These are phyloP conservation scores for Penicillium lividum DNA, from an alignment of 495 filamentous ascomycete genomes.

Conservation along the genomic window DNA sequence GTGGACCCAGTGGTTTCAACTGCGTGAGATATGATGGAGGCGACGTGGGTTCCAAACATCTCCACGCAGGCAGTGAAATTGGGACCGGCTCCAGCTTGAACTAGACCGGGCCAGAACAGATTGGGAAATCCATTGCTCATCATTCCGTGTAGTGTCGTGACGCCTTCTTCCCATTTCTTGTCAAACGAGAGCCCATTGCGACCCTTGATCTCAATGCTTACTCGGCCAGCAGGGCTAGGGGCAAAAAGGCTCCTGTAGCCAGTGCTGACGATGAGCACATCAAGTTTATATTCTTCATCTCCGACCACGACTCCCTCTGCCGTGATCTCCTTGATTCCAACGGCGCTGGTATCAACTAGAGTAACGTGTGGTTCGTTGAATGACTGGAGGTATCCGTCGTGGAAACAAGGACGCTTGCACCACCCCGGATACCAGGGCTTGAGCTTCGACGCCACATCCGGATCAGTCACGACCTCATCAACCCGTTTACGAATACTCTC, in stretches of 20 bases:
- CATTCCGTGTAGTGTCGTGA: too few relatives aligned
- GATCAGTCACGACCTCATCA: slow-evolving; percentile 14
- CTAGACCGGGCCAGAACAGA: too few relatives aligned
- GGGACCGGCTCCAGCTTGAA: too few relatives aligned
- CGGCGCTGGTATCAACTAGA: slow-evolving; percentile 26
- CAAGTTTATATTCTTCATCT: slow-evolving; percentile 34
- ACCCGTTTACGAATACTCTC: slow-evolving; percentile 6
- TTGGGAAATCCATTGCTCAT: too few relatives aligned
- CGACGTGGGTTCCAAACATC: too few relatives aligned
- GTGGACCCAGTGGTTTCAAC: too few relatives aligned
- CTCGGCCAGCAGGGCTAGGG: too few relatives aligned
- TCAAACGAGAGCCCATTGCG: too few relatives aligned
- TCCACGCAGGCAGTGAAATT: too few relatives aligned
- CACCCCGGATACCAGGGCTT: slow-evolving; percentile 35
- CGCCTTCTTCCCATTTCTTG: too few relatives aligned
- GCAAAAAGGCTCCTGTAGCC: slow-evolving; percentile 18
- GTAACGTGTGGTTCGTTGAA: slow-evolving; percentile 31
- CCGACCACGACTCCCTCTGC: slow-evolving; percentile 26
- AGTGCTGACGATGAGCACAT: slow-evolving; percentile 40
- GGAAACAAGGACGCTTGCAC: slow-evolving; percentile 37
- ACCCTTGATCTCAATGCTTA: too few relatives aligned
- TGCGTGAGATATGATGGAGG: too few relatives aligned
- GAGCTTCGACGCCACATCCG: slow-evolving; percentile 16
- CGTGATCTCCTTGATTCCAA: slow-evolving; percentile 22
- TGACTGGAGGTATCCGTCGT: slow-evolving; percentile 33